Evolutionary conservation across 257 asterid genomes (phyloP).

Genomic region (Linderniella brevidens): DNA sequence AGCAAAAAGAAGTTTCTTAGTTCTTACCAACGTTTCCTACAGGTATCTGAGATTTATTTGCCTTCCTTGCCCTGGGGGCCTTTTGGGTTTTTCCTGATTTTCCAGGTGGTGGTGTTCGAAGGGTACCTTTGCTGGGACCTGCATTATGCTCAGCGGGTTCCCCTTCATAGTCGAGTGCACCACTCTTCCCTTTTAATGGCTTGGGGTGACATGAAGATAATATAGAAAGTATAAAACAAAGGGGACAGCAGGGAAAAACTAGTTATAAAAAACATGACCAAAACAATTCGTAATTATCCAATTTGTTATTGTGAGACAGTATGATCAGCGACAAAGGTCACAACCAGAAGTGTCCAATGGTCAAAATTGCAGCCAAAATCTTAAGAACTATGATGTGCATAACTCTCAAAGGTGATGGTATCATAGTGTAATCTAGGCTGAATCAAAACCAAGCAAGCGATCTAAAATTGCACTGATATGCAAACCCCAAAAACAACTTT

Average conservation of each 20-base stretch:
- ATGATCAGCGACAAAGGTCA: too few relatives aligned
- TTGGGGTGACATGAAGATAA: slow-evolving; percentile 1
- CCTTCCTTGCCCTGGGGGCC: slow-evolving; percentile 54
- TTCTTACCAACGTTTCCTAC: slow-evolving; percentile 50
- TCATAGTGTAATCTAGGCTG: too few relatives aligned
- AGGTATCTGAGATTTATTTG: slow-evolving; percentile 40
- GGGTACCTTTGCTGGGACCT: slow-evolving; percentile 25
- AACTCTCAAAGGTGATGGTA: too few relatives aligned
- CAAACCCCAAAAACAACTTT: too few relatives aligned
- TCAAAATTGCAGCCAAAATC: too few relatives aligned
- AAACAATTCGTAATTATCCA: background rate
- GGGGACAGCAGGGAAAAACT: slow-evolving; percentile 10
- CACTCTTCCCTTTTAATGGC: slow-evolving; percentile 58
- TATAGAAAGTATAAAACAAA: slow-evolving; percentile 12
- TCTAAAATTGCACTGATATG: too few relatives aligned
- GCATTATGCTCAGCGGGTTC: slow-evolving; percentile 29
- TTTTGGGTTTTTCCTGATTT: slow-evolving; percentile 64
- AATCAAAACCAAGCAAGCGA: too few relatives aligned
- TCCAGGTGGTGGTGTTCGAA: slow-evolving; percentile 56
- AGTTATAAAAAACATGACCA: slow-evolving; percentile 4
- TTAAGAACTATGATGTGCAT: too few relatives aligned
- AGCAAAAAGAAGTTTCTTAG: slow-evolving; percentile 7
- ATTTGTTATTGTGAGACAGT: too few relatives aligned
- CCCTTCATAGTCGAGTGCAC: slow-evolving; percentile 26
- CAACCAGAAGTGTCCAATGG: too few relatives aligned